Evolutionary conservation across 1,284 basidiomycete genomes (phyloP), one percentile per base, ranked within the genome.

Genomic region (Athelia psychrophila): DNA sequence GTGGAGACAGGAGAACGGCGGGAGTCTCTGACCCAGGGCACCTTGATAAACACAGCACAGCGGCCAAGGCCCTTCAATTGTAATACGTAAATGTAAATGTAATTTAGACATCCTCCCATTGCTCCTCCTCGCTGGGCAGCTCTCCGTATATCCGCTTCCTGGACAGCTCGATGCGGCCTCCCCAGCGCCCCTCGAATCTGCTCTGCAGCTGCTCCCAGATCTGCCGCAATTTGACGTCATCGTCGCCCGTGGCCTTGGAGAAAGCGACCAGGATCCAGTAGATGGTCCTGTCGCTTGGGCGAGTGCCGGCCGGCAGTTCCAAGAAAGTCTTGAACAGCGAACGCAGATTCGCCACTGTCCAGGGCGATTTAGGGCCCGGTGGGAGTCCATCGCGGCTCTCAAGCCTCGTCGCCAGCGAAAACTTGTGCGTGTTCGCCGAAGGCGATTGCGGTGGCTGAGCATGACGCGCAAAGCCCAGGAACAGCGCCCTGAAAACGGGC

Each of bases 391-490:
- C n/a, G n/a, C n/a, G n/a, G n/a, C n/a, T n/a, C n/a, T n/a, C n/a
- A n/a, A n/a, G n/a, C n/a, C n/a, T n/a, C n/a, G n/a, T n/a, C n/a
- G 50, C 30, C 35, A 30, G 49, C 20, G 24, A 47, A 24, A 35
- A 51, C 10, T n/a, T 24, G 42, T 15, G 12, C 13, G 10, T 44
- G 19, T 4, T 22, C n/a, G 33, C 44, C 15, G 42, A 44, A 35
- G 12, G 24, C n/a, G 23, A 46, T 42, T 16, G 8, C 16, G 56
- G 57, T 16, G 56, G 52, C 35, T 65, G 57, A 33, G 76, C 84
- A 56, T 90, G 83, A 13, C 80, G 78, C 6, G 78, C 72, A 64
- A 93, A 95, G 0, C 90, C 92, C 8, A 86, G 74, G 64, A 95
- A 93, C 22, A 95, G 67, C 8, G 82, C 79, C 13, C 87, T 79